Evolutionary conservation across 495 filamentous ascomycete species (phyloP).

Genomic region (Hyaloscypha hepaticicola): DNA sequence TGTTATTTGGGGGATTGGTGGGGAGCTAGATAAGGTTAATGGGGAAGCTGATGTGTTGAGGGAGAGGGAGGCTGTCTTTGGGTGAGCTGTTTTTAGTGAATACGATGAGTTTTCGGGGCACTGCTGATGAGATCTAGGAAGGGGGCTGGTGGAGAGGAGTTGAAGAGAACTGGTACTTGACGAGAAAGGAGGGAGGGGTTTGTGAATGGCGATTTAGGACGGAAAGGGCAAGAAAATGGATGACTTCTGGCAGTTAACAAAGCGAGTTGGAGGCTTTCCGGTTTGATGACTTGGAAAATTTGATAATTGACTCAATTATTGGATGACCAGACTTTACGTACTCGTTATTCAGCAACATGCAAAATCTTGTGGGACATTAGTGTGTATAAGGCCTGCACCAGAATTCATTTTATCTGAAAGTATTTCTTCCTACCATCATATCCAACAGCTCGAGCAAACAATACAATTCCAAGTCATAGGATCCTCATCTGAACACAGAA

Average conservation of each 20-base stretch:
- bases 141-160: not conserved
- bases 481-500: no score
- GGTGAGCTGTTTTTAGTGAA: slow-evolving; percentile 1
- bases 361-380: not conserved
- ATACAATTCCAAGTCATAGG: not conserved
- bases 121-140: not conserved
- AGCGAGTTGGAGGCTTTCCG: not conserved
- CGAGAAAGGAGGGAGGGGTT: not conserved
- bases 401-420: not conserved
- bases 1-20: slow-evolving; percentile 10
- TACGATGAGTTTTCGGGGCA: not conserved
- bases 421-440: not conserved
- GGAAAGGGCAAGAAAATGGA: not conserved
- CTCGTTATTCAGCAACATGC: not conserved
- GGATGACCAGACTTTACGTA: not conserved
- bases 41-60: slow-evolving; percentile 3
- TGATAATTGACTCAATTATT: not conserved
- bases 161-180: not conserved
- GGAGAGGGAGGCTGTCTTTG: slow-evolving; percentile 9
- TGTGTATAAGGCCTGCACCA: not conserved
- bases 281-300: not conserved
- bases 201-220: not conserved
- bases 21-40: slow-evolving; percentile 11
- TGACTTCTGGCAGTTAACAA: not conserved
- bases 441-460: no score